A percentile compares a stretch with the other conserved stretches of the same genome.
These are phyloP conservation scores for Nannizziopsis barbatae DNA, from an alignment of 2,329 filamentous ascomycete species.

Conservation along the genomic window DNA sequence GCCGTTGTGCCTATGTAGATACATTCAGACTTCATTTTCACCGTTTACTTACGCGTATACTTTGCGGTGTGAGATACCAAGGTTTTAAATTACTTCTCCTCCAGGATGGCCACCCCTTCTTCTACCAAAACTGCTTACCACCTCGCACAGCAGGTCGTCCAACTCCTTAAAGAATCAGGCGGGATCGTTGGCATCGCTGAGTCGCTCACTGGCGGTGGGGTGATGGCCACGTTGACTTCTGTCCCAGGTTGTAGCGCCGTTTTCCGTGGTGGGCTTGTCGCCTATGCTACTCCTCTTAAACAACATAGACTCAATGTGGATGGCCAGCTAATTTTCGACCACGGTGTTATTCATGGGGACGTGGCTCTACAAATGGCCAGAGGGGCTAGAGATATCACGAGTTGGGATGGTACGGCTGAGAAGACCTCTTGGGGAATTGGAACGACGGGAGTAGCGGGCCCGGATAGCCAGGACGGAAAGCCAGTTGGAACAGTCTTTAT, in stretches of 20 bases:
- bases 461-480: conserved; percentile 10
- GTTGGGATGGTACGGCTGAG: conserved; percentile 4
- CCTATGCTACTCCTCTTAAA: conserved; percentile 11
- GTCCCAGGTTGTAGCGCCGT: conserved; percentile 11
- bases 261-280: conserved; percentile 10
- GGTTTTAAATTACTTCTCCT: no score
- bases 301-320: conserved; percentile 11
- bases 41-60: no score
- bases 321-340: conserved; percentile 8
- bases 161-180: conserved; percentile 8
- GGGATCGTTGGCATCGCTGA: conserved; percentile 9
- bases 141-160: conserved; percentile 7
- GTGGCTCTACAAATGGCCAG: conserved; percentile 10
- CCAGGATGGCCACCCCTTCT: no score
- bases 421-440: conserved; percentile 9
- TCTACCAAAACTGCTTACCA: conserved; percentile 11
- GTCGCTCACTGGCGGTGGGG: conserved; percentile 10
- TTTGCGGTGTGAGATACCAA: no score
- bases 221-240: conserved; percentile 9
- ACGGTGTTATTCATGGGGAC: conserved; percentile 9
- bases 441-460: conserved; percentile 9
- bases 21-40: no score
- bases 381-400: conserved; percentile 6
- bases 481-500: conserved; percentile 12
- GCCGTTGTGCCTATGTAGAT: no score